phyloP scores from a whole-genome alignment of 305 asterid genomes.

The Euphrasia arctica region DNA sequence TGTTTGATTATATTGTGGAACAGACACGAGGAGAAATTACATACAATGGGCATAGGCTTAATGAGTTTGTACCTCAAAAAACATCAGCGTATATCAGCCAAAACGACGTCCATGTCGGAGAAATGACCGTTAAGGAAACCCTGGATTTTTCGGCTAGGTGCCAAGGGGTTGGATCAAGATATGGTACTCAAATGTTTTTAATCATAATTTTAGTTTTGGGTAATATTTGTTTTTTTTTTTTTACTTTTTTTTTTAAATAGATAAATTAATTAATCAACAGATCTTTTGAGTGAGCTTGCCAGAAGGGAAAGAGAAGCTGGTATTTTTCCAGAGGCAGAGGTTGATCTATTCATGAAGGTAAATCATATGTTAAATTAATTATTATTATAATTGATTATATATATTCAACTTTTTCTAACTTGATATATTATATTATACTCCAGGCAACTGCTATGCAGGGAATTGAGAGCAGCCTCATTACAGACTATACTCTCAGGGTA shows the following conservation, averaged over 20 bases:
- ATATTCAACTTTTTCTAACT: background rate
- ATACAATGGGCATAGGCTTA: constrained; percentile 71
- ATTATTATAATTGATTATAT: constrained; percentile 8
- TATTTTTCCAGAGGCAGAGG: constrained; percentile 83
- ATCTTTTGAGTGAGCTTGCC: constrained; percentile 79
- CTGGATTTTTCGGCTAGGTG: constrained; percentile 93
- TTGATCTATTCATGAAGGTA: constrained; percentile 97
- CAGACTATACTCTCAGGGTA: constrained; percentile 78
- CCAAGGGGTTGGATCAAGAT: constrained; percentile 88
- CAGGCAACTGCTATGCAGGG: constrained; percentile 94
- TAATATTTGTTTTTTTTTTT: background rate
- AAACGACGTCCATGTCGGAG: constrained; percentile 88
- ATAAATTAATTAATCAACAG: constrained; percentile 29
- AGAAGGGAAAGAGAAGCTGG: constrained; percentile 91
- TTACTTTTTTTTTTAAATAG: background rate
- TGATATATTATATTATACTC: background rate
- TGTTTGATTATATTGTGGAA: background rate
- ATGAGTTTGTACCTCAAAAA: constrained; percentile 78
- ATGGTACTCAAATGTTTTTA: constrained; percentile 44
- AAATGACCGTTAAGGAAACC: constrained; percentile 95
- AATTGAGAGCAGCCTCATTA: constrained; percentile 65
- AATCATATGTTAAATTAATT: constrained; percentile 1
- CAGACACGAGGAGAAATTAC: constrained; percentile 73
- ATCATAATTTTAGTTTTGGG: background rate
- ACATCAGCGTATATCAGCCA: constrained; percentile 96